Evolutionary conservation across 164 flowering plant species (phyloP).

Genomic region (Santalum album): DNA sequence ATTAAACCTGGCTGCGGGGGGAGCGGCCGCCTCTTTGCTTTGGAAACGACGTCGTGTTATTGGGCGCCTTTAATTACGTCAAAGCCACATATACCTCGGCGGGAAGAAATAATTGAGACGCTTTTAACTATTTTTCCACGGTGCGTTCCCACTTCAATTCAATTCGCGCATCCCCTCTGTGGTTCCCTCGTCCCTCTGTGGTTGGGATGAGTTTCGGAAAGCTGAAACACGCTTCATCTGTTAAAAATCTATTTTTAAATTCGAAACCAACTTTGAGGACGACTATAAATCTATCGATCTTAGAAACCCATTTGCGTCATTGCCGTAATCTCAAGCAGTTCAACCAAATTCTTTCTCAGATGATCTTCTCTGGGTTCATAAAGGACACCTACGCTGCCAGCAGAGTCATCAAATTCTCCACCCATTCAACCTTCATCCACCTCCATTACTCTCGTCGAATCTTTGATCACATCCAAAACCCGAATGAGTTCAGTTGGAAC

Average conservation of each 20-base stretch:
- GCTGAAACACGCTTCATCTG: constrained; percentile 4
- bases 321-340: constrained; percentile 23
- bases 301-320: constrained; percentile 20
- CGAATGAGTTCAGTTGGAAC: constrained; percentile 30
- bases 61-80: too few relatives aligned
- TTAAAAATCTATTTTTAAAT: constrained; percentile 10
- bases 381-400: constrained; percentile 33
- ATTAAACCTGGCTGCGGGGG: too few relatives aligned
- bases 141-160: too few relatives aligned
- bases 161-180: too few relatives aligned
- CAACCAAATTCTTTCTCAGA: constrained; percentile 33
- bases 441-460: constrained; percentile 18
- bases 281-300: constrained; percentile 18
- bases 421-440: constrained; percentile 20
- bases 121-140: too few relatives aligned
- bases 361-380: constrained; percentile 29
- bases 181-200: too few relatives aligned
- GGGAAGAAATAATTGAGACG: too few relatives aligned
- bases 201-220: constrained; percentile 11
- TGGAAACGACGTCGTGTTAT: too few relatives aligned
- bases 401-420: constrained; percentile 28
- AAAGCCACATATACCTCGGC: too few relatives aligned
- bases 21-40: too few relatives aligned
- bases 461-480: constrained; percentile 16
- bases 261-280: constrained; percentile 9